Percentiles rank a stretch among this genome's conserved stretches.
These are phyloP conservation scores for Epichloe baconii DNA, from an alignment of 2,329 filamentous ascomycete species.

Conservation along the genomic window DNA sequence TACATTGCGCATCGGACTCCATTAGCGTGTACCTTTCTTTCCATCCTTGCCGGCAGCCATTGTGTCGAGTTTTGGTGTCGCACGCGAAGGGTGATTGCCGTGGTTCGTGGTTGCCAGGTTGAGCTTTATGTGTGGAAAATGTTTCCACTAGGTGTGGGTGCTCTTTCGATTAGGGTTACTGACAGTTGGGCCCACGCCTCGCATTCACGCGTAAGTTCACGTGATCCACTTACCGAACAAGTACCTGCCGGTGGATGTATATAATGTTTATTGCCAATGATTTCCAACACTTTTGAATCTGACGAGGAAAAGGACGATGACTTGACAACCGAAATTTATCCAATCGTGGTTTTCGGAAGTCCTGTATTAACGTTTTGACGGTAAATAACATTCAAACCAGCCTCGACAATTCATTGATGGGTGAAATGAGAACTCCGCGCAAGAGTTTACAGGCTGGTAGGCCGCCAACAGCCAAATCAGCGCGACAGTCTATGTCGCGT, in stretches of 20 bases:
- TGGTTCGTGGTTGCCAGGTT: background rate
- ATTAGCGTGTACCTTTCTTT: slow-evolving; percentile 35
- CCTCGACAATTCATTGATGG: background rate
- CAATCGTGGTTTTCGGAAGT: no score
- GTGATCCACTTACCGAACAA: no score
- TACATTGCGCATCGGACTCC: slow-evolving; percentile 4
- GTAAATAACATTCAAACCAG: background rate
- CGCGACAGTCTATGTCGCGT: slow-evolving; percentile 45
- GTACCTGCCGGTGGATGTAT: no score
- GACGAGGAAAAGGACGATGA: no score
- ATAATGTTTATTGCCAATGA: no score
- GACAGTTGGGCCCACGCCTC: background rate
- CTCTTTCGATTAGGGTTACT: background rate
- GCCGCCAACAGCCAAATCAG: slow-evolving; percentile 38
- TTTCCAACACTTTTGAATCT: no score
- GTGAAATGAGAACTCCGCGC: slow-evolving; percentile 26
- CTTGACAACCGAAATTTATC: no score
- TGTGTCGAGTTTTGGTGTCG: slow-evolving; percentile 11
- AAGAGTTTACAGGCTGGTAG: slow-evolving; percentile 37
- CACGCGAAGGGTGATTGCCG: background rate
- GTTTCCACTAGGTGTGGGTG: slow-evolving; percentile 9
- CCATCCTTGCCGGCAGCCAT: slow-evolving; percentile 27
- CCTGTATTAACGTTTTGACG: no score
- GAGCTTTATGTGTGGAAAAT: background rate
- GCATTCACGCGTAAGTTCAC: no score